Percentiles rank a stretch among this genome's conserved stretches.
Evolutionary conservation across 495 filamentous ascomycete genomes (phyloP).

Genomic region (Penicillium fimorum): DNA sequence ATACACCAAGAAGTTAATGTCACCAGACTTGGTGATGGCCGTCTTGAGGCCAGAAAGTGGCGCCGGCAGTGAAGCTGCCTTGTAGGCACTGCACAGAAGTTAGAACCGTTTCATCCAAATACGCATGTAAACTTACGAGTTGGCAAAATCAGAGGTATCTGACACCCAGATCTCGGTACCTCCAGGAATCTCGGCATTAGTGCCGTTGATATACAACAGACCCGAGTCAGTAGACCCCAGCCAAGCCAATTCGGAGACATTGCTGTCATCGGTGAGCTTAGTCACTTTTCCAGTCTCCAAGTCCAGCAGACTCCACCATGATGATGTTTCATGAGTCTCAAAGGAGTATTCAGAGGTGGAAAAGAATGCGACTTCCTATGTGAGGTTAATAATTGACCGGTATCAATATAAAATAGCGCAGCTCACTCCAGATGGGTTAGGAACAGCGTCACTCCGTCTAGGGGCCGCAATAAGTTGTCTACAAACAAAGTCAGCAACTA

Average conservation of each 20-base stretch:
- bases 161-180: conserved; percentile 45
- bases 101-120: not conserved
- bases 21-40: conserved; percentile 50
- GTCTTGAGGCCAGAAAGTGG: conserved; percentile 67
- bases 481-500: not conserved
- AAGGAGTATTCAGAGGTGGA: conserved; percentile 47
- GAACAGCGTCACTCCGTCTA: conserved; percentile 34
- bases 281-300: conserved; percentile 38
- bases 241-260: conserved; percentile 47
- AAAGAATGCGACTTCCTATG: conserved; percentile 34
- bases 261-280: conserved; percentile 39
- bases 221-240: conserved; percentile 39
- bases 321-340: conserved; percentile 32
- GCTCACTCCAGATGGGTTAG: conserved; percentile 40
- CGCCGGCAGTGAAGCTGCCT: conserved; percentile 57
- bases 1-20: conserved; percentile 60
- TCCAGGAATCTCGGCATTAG: conserved; percentile 42
- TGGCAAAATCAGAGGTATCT: conserved; percentile 27
- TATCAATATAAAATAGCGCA: not conserved
- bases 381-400: not conserved
- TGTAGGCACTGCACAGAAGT: conserved; percentile 38
- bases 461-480: conserved; percentile 39
- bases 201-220: conserved; percentile 48
- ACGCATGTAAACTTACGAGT: conserved; percentile 21
- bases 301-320: conserved; percentile 41